A percentile compares a stretch with the other conserved stretches of the same genome.
These are phyloP conservation scores for Akanthomyces dipterigenus DNA, from an alignment of 2,329 filamentous ascomycete species.

Conservation along the genomic window DNA sequence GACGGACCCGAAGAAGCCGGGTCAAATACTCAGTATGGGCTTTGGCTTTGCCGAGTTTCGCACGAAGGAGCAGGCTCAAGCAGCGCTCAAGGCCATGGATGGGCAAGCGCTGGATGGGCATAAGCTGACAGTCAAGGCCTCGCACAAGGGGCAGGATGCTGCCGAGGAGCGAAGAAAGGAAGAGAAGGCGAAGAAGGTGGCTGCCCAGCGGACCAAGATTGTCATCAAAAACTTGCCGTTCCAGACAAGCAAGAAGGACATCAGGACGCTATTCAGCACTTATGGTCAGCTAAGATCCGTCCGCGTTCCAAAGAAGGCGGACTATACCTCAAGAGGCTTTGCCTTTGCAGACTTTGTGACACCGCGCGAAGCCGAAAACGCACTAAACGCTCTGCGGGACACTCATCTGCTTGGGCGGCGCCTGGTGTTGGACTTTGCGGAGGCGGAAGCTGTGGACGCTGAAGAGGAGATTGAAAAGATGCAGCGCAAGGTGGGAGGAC, in stretches of 20 bases:
- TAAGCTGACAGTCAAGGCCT: conserved; percentile 75
- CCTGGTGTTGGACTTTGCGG: conserved; percentile 86
- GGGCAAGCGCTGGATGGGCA: conserved; percentile 82
- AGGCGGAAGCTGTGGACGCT: conserved; percentile 80
- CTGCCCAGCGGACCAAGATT: conserved; percentile 77
- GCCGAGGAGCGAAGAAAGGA: conserved; percentile 79
- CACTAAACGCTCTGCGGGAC: conserved; percentile 82
- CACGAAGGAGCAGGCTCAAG: conserved; percentile 68
- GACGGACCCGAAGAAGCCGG: conserved; percentile 81
- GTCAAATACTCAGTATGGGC: conserved; percentile 88
- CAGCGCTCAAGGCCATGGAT: conserved; percentile 80
- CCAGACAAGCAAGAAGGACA: conserved; percentile 87
- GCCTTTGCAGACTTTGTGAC: conserved; percentile 96
- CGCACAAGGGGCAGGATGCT: conserved; percentile 80
- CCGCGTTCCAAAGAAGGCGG: conserved; percentile 91
- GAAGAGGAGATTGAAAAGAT: conserved; percentile 96
- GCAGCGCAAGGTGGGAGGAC: conserved; percentile 88
- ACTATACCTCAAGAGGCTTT: conserved; percentile 81
- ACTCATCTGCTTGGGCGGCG: conserved; percentile 88
- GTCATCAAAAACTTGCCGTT: conserved; percentile 98
- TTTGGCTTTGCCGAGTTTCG: conserved; percentile 93
- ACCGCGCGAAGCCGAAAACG: conserved; percentile 80
- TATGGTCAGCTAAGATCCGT: conserved; percentile 92
- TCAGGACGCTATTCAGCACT: conserved; percentile 75
- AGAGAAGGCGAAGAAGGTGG: conserved; percentile 74